Conservation (phyloP, 495 filamentous ascomycete species). For the Sabuloglossum arenarium region DNA sequence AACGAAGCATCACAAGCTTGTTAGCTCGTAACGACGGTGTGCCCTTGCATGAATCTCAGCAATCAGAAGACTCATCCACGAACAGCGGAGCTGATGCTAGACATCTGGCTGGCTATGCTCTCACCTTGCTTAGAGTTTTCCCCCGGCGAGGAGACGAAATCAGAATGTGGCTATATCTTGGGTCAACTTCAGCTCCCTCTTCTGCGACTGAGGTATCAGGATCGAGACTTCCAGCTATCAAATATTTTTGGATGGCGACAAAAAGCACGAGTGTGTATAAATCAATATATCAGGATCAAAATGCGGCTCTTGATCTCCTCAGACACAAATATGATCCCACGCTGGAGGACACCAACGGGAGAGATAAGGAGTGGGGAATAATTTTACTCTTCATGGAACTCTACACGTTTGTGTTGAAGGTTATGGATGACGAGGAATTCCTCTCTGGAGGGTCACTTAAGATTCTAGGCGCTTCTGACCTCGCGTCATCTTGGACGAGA, state of each 20-base stretch:
- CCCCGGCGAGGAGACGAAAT: constrained; percentile 71
- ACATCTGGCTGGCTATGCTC: constrained; percentile 63
- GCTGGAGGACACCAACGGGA: constrained; percentile 7
- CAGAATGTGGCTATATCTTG: constrained; percentile 82
- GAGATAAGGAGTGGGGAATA: constrained; percentile 67
- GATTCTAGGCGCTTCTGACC: constrained; percentile 17
- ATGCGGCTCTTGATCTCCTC: constrained; percentile 34
- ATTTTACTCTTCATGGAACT: constrained; percentile 84
- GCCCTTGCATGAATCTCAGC: not conserved
- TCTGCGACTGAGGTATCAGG: not conserved
- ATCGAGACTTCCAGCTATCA: constrained; percentile 42
- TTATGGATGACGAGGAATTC: constrained; percentile 88
- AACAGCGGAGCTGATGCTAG: constrained; percentile 30
- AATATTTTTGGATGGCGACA: constrained; percentile 75
- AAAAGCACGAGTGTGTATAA: constrained; percentile 44
- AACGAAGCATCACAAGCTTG: constrained; percentile 39
- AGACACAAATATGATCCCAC: constrained; percentile 17
- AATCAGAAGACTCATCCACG: not conserved
- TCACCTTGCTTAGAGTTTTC: constrained; percentile 74
- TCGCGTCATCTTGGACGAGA: constrained; percentile 25
- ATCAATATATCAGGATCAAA: constrained; percentile 36
- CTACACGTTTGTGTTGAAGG: constrained; percentile 74
- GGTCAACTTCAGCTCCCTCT: constrained; percentile 32
- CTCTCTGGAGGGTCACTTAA: constrained; percentile 24
- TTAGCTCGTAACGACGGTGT: constrained; percentile 20